A percentile compares a stretch with the other conserved stretches of the same genome.
phyloP scores from a whole-genome alignment of 2,329 filamentous ascomycete species.

The Ceratocystis variospora region DNA sequence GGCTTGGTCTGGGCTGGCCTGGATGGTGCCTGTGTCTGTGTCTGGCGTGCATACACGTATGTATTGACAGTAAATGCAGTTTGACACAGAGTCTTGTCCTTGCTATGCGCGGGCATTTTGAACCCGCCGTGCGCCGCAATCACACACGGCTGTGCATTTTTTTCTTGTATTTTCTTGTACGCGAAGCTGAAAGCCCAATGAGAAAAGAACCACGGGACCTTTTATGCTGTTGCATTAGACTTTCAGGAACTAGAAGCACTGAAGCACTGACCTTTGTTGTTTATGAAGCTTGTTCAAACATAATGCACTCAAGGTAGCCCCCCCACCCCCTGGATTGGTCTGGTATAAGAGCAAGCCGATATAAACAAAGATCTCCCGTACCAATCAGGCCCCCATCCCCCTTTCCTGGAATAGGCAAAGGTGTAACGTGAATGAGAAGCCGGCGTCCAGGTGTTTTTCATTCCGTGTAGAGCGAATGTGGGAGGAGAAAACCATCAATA shows the following conservation, averaged over 20 bases:
- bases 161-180: neutral
- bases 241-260: no score
- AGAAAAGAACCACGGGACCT: neutral
- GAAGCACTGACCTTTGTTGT: slow-evolving; percentile 2
- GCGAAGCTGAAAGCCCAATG: neutral
- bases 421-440: neutral
- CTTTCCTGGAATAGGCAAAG: neutral
- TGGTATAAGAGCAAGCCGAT: neutral
- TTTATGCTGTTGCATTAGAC: slow-evolving; percentile 6
- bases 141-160: neutral
- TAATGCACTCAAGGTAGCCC: neutral
- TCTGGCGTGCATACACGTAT: neutral
- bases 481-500: no score
- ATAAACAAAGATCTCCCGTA: neutral
- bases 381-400: neutral
- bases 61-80: no score
- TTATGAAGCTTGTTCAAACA: neutral
- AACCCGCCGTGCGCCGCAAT: neutral
- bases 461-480: neutral
- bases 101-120: neutral
- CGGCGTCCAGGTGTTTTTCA: neutral
- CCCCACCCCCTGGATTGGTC: neutral
- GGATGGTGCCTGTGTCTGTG: neutral
- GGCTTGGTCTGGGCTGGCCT: neutral
- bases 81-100: neutral